Evolutionary conservation across 306 rosid genomes (phyloP), one percentile per base, ranked within the genome.

Genomic region (Fragaria iinumae): DNA sequence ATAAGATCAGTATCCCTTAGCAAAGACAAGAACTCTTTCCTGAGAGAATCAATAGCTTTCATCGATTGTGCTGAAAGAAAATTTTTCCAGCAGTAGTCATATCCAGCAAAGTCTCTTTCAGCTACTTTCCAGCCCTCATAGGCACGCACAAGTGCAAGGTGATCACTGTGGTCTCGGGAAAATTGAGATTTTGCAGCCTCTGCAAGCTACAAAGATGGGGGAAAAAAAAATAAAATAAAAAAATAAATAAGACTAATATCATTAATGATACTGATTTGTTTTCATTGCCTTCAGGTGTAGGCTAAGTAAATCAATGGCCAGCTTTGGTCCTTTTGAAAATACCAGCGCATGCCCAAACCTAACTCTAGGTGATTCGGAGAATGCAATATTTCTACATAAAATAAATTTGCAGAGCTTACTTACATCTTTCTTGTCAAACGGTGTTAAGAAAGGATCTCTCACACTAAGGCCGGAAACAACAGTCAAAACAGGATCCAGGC

Each of bases 1-100:
- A 88, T 88, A 77, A 96, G 80, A 80, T 93, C 90, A 34, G 85
- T 86, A 79, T 92, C 93, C 71, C 87, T 92, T 36, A 91, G 91
- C 82, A 96, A 80, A 79, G 91, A 88, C 74, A 80, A 76, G 84
- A 92, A 88, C 84, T 96, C 96, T 68, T 80, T 86, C 76, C 98
- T 85, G 64, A 96, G 93, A 74, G 98, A 89, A 87, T 92, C 99
- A 79, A 96, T 89, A 62, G 93, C 98, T 87, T 92, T 96, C 97
- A 96, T 87, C 27, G 99, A 92, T 80, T 91, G 98, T 5, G 67
- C 84, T 64, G 98, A 96, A 72, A 91, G 91, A 79, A 96, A 92
- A 57, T 92, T 90, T 79, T 87, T 96, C 99, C 99, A 92, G 85
- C 98, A 95, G 82, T 90, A 95, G 68, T 95, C 99, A 80, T 87